phyloP scores from a whole-genome alignment of 2,329 filamentous ascomycete genomes.

The Calonectria honghensis region DNA sequence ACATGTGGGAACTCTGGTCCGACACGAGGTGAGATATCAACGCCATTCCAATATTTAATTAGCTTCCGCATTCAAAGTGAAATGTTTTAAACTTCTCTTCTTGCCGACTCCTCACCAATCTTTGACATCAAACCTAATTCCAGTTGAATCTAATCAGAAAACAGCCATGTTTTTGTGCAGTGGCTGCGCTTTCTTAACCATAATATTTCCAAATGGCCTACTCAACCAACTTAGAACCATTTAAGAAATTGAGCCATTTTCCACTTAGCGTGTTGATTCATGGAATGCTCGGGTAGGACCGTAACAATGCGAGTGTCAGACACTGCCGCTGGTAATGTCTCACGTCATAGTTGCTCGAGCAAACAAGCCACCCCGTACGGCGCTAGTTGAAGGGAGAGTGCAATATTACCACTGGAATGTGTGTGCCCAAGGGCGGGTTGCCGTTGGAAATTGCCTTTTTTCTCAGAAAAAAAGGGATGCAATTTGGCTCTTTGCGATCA shows the following conservation, averaged over 20 bases:
- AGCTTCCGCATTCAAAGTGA: neutral
- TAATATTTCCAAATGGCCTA: neutral
- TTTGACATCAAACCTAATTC: neutral
- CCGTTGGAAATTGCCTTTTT: neutral
- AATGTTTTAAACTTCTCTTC: neutral
- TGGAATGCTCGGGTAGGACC: neutral
- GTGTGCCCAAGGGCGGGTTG: neutral
- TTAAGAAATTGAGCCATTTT: neutral
- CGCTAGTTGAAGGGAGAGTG: neutral
- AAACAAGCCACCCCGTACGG: neutral
- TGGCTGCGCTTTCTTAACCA: neutral
- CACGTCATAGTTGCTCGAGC: neutral
- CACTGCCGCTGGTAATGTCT: neutral
- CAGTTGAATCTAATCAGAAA: neutral
- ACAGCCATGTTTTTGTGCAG: neutral
- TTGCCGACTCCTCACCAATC: neutral
- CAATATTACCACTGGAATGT: neutral
- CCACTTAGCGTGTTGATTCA: neutral
- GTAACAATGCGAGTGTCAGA: neutral
- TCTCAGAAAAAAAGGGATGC: neutral
- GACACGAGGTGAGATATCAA: neutral
- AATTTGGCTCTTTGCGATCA: neutral
- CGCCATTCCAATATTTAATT: constrained; percentile 9
- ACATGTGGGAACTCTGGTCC: neutral
- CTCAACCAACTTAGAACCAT: neutral